Percentiles rank a stretch among this genome's conserved stretches.
phyloP scores from a whole-genome alignment of 192 early-diverging fungal species.

The Linnemannia exigua region DNA sequence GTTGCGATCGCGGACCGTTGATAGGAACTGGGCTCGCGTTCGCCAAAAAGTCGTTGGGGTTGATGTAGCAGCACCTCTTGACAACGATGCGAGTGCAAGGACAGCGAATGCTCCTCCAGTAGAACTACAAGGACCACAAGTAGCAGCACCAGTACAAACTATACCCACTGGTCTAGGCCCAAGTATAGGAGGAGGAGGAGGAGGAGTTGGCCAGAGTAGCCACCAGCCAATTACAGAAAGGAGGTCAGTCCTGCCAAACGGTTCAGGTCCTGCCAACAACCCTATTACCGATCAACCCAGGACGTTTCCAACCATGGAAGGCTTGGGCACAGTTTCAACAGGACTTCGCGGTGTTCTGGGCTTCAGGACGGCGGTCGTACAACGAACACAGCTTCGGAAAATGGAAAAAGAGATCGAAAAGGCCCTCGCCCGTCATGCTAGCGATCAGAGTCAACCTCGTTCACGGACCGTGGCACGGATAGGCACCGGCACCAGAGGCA shows the following conservation, averaged over 20 bases:
- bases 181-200: neutral
- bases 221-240: neutral
- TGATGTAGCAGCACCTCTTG: neutral
- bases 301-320: conserved; percentile 13
- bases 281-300: conserved; percentile 7
- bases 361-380: conserved; percentile 58
- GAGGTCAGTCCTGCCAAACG: neutral
- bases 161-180: neutral
- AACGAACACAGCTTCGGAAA: conserved; percentile 53
- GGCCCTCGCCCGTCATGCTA: conserved; percentile 22
- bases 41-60: conserved; percentile 42
- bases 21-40: conserved; percentile 50
- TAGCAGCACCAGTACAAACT: neutral
- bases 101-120: neutral
- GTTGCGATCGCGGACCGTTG: conserved; percentile 12
- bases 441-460: conserved; percentile 26
- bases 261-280: neutral
- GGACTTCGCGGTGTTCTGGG: conserved; percentile 45
- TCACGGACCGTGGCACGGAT: conserved; percentile 36
- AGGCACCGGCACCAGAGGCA: conserved; percentile 30
- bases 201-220: neutral
- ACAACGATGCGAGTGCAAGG: neutral
- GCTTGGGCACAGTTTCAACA: conserved; percentile 29
- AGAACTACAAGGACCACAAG: neutral
- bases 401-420: conserved; percentile 64